These are phyloP conservation scores for Sporothrix schenckii DNA, from an alignment of 2,329 filamentous ascomycete genomes.

Conservation along the genomic window DNA sequence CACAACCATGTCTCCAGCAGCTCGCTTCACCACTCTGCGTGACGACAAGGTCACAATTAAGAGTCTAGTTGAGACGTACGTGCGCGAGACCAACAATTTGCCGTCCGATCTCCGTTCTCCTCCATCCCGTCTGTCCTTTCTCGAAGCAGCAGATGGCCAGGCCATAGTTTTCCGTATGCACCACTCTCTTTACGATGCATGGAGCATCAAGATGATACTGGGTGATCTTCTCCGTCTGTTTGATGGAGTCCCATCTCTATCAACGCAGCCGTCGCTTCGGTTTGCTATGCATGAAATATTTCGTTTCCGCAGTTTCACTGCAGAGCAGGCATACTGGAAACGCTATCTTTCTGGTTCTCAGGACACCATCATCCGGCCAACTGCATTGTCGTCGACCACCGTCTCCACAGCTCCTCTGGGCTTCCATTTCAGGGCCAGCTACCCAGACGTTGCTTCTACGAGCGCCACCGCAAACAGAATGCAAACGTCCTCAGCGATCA, in stretches of 20 bases:
- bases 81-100: background rate
- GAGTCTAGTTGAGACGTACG: background rate
- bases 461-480: background rate
- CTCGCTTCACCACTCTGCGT: background rate
- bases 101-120: constrained; percentile 31
- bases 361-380: background rate
- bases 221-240: constrained; percentile 34
- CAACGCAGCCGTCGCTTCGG: background rate
- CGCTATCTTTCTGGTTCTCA: background rate
- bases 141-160: constrained; percentile 36
- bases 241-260: background rate
- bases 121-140: constrained; percentile 35
- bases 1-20: background rate
- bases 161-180: constrained; percentile 38
- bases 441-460: constrained; percentile 7
- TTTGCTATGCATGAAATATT: background rate
- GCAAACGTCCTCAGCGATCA: constrained; percentile 29
- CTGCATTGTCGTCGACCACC: background rate
- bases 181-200: constrained; percentile 39
- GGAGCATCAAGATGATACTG: constrained; percentile 39
- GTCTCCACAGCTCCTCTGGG: constrained; percentile 28
- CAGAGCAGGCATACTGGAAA: constrained; percentile 14
- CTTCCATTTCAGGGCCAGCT: constrained; percentile 33
- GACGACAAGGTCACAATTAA: background rate
- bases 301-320: background rate